phyloP scores from a whole-genome alignment of 2,329 filamentous ascomycete species.

The Xylariaceae sp. region DNA sequence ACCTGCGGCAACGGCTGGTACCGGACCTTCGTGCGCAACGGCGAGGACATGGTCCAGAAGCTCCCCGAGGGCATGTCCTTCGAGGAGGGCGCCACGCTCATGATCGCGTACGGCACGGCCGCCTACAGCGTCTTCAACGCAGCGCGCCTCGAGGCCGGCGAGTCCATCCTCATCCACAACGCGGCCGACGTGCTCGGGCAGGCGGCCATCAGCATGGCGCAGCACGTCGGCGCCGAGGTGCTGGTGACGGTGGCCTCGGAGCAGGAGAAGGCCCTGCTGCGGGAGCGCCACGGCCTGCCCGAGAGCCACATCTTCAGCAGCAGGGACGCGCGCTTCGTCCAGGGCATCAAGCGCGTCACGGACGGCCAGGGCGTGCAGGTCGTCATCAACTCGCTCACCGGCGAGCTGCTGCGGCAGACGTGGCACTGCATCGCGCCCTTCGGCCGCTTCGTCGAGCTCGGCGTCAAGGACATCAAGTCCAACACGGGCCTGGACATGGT shows the following conservation, averaged over 20 bases:
- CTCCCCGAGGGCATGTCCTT: conserved; percentile 20
- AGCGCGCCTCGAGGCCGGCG: conserved; percentile 18
- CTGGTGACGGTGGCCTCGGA: conserved; percentile 20
- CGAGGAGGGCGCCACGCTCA: conserved; percentile 18
- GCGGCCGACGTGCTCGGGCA: conserved; percentile 19
- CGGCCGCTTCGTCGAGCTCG: conserved; percentile 20
- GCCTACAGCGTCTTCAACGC: conserved; percentile 20
- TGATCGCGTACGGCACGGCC: conserved; percentile 21
- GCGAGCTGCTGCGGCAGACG: conserved; percentile 19
- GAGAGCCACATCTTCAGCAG: conserved; percentile 22
- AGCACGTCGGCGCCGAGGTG: conserved; percentile 19
- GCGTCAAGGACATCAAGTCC: conserved; percentile 21
- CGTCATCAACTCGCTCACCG: conserved; percentile 18
- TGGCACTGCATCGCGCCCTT: conserved; percentile 23
- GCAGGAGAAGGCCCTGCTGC: conserved; percentile 19
- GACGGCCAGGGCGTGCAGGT: conserved; percentile 18
- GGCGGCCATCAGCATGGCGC: conserved; percentile 19
- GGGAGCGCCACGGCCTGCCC: conserved; percentile 16
- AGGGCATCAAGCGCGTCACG: conserved; percentile 21
- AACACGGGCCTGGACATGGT: conserved; percentile 23
- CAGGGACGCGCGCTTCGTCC: conserved; percentile 19
- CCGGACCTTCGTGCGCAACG: conserved; percentile 19
- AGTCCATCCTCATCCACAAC: conserved; percentile 21
- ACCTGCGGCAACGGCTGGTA: conserved; percentile 19
- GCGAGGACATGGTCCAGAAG: conserved; percentile 20